Evolutionary conservation across 805 yeast genomes (phyloP).

Genomic region (Lipomyces spencermartinsiae): DNA sequence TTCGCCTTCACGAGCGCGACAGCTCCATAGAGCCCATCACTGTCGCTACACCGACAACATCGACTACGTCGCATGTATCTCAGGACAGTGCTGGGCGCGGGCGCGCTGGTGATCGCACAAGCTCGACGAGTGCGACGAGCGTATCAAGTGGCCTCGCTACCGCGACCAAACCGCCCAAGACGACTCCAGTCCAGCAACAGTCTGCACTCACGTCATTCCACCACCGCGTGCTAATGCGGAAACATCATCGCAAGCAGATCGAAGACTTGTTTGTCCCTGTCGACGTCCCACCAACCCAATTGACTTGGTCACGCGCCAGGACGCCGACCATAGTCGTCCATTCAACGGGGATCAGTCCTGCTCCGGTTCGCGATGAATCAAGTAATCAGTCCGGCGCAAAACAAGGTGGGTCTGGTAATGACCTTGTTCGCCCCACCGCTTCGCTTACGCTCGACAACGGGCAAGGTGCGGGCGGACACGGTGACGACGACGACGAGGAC

Average conservation of each 20-base stretch:
- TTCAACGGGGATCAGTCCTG: background rate
- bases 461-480: constrained; percentile 6
- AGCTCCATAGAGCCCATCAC: background rate
- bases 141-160: background rate
- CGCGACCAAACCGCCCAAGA: constrained; percentile 3
- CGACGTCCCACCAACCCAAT: background rate
- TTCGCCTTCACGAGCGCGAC: constrained; percentile 1
- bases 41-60: background rate
- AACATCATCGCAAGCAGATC: constrained; percentile 20
- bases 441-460: background rate
- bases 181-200: background rate
- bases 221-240: constrained; percentile 21
- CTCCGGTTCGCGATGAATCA: background rate
- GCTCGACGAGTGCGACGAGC: constrained; percentile 6
- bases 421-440: background rate
- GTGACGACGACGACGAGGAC: constrained; percentile 14
- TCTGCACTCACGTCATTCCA: constrained; percentile 24
- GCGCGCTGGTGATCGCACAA: background rate
- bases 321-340: background rate
- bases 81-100: background rate
- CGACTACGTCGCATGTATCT: background rate
- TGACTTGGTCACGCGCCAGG: background rate
- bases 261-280: constrained; percentile 26
- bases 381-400: background rate
- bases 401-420: background rate